Base-by-base conservation (phyloP, 2,329 filamentous ascomycete genomes). In the Ophioceras dolichostomum region DNA sequence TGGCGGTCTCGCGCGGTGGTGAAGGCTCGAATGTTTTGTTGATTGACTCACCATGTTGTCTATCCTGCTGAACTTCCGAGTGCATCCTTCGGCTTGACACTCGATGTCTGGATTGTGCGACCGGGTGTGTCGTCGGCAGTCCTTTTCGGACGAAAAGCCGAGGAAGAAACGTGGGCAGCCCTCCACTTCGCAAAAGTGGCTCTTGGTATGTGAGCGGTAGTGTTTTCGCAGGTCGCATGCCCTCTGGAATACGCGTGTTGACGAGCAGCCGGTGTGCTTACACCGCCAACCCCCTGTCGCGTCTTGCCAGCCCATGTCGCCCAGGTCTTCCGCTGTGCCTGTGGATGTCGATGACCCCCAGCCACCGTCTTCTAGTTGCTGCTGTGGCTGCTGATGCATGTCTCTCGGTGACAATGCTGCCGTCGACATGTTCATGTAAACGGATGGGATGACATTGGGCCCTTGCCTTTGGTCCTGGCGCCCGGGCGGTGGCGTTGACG, bases 21-120 rank as follows among this genome's bases (percentile, higher is more conserved):
- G n/a, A n/a, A n/a, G n/a, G n/a, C n/a, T n/a, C n/a, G n/a, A n/a
- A n/a, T n/a, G n/a, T n/a, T n/a, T n/a, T n/a, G n/a, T n/a, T n/a
- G n/a, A n/a, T n/a, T 26, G 9, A 31, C 29, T 31, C 29, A 33
- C 31, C 31, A 33, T 33, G 31, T 33, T 33, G 31, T 33, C 31
- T n/a, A 33, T 19, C 18, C 31, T 33, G 31, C 31, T 33, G 13
- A 33, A 33, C 31, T 33, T 33, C 16, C 31, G 16, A 16, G 17
- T 19, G 31, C 31, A 33, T 13, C 31, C 31, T n/a, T 33, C 31
- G 19, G 31, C 31, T 17, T 13, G 31, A 13, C 31, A 33, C 17
- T 33, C 31, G 31, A 33, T 33, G 18, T 33, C 21, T 10, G 31
- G 31, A 19, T 33, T 33, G 18, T 33, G 31, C 12, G 31, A 33